Evolutionary conservation across 768 basidiomycete genomes (phyloP).

Genomic region (Pisolithus marmoratus): DNA sequence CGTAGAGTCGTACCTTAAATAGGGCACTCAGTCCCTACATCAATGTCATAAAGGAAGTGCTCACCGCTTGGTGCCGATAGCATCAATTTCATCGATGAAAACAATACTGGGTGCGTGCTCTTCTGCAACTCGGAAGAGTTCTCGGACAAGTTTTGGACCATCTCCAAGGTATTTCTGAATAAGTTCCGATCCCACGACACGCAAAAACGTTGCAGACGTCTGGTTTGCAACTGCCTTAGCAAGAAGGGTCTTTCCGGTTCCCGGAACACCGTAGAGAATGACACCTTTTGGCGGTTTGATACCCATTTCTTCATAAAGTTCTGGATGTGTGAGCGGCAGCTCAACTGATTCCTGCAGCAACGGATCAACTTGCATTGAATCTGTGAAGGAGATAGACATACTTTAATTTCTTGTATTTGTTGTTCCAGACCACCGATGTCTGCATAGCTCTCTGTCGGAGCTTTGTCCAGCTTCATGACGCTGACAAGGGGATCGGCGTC

Average conservation of each 20-base stretch:
- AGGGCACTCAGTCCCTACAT: slow-evolving; percentile 4
- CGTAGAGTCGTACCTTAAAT: slow-evolving; percentile 86
- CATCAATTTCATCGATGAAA: slow-evolving; percentile 99
- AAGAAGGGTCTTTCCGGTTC: slow-evolving; percentile 95
- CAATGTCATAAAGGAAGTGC: slow-evolving; percentile 12
- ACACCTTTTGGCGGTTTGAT: slow-evolving; percentile 99
- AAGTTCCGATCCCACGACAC: slow-evolving; percentile 94
- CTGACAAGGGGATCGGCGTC: slow-evolving; percentile 94
- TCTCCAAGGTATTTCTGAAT: slow-evolving; percentile 99
- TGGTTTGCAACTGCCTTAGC: slow-evolving; percentile 98
- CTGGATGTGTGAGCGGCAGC: slow-evolving; percentile 94
- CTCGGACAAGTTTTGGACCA: slow-evolving; percentile 95
- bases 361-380: not conserved
- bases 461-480: slow-evolving; percentile 99
- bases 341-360: slow-evolving; percentile 86
- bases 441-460: slow-evolving; percentile 97
- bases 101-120: slow-evolving; percentile 98
- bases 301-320: slow-evolving; percentile 99
- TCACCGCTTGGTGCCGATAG: slow-evolving; percentile 95
- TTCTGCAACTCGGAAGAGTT: slow-evolving; percentile 94
- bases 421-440: slow-evolving; percentile 95
- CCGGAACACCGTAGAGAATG: slow-evolving; percentile 96
- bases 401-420: slow-evolving; percentile 99
- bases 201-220: slow-evolving; percentile 96
- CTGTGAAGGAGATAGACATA: slow-evolving; percentile 23